Evolutionary conservation across 208 protist species (phyloP).

Genomic region (Vickermania ingenoplastis): DNA sequence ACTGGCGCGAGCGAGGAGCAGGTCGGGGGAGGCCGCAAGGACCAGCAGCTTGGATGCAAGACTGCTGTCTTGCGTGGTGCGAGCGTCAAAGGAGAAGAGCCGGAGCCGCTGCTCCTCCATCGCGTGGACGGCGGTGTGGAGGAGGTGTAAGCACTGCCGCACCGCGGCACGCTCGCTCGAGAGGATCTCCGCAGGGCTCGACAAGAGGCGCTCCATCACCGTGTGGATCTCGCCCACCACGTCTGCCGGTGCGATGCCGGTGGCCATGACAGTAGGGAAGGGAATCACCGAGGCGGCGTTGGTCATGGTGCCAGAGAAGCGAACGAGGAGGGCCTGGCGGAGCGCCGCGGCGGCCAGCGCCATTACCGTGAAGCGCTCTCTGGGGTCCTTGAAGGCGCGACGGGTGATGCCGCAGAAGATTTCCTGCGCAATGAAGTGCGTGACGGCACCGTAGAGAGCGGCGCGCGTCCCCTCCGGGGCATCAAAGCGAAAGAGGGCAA

Average conservation of each 20-base stretch:
- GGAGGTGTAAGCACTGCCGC: slow-evolving; percentile 56
- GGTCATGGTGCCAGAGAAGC: slow-evolving; percentile 11
- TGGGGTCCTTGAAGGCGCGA: slow-evolving; percentile 32
- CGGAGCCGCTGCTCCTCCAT: slow-evolving; percentile 41
- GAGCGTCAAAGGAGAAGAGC: slow-evolving; percentile 62
- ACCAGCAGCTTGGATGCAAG: slow-evolving; percentile 44
- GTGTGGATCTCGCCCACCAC: slow-evolving; percentile 60
- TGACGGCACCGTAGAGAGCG: slow-evolving; percentile 43
- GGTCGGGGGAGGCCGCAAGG: slow-evolving; percentile 30
- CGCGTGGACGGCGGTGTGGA: slow-evolving; percentile 46
- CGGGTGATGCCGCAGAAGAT: slow-evolving; percentile 57
- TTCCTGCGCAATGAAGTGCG: slow-evolving; percentile 68
- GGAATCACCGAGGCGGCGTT: slow-evolving; percentile 14
- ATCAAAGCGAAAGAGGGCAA: slow-evolving; percentile 57
- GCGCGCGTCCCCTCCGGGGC: slow-evolving; percentile 24
- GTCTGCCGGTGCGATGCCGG: slow-evolving; percentile 59
- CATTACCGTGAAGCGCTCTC: slow-evolving; percentile 60
- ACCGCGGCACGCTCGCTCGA: slow-evolving; percentile 55
- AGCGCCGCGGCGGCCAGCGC: slow-evolving; percentile 62
- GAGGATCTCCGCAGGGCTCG: slow-evolving; percentile 36
- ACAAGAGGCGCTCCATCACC: slow-evolving; percentile 31
- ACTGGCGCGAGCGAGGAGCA: slow-evolving; percentile 38
- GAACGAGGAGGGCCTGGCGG: slow-evolving; percentile 43
- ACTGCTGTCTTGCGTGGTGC: slow-evolving; percentile 44
- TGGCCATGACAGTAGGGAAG: slow-evolving; percentile 61